Percentiles rank a stretch among this genome's conserved stretches.
These are phyloP conservation scores for Lentinula boryana DNA, from an alignment of 768 basidiomycete genomes.

Conservation along the genomic window DNA sequence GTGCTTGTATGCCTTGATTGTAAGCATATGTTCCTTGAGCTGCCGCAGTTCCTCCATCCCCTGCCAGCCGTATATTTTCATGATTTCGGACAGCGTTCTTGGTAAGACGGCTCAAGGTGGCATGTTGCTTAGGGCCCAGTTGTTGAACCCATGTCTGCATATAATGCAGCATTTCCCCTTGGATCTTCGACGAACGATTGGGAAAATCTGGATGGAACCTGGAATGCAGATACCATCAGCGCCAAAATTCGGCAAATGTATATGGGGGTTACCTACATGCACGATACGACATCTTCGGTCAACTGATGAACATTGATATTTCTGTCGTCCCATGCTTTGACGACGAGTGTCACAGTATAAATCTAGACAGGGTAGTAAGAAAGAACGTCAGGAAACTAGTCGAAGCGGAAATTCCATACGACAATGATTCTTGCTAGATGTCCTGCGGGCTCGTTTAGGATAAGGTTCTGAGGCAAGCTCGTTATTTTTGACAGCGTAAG, in stretches of 20 bases:
- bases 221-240: background rate
- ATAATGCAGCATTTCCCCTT: conserved; percentile 69
- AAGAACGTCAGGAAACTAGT: background rate
- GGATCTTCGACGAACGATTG: conserved; percentile 53
- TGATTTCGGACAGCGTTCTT: conserved; percentile 69
- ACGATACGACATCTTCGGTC: conserved; percentile 59
- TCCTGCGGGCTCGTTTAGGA: conserved; percentile 81
- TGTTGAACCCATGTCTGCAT: conserved; percentile 57
- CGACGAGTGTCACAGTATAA: conserved; percentile 62
- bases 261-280: conserved; percentile 41
- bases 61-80: conserved; percentile 56
- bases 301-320: conserved; percentile 50
- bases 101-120: conserved; percentile 48
- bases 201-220: conserved; percentile 88
- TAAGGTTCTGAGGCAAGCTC: conserved; percentile 47
- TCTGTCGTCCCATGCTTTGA: conserved; percentile 76
- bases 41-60: conserved; percentile 42
- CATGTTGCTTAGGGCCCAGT: conserved; percentile 40
- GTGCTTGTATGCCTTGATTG: conserved; percentile 41
- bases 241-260: background rate
- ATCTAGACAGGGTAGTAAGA: conserved; percentile 26
- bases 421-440: conserved; percentile 65
- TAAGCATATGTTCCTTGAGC: conserved; percentile 44
- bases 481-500: conserved; percentile 1
- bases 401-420: conserved; percentile 29